Evolutionary conservation across 306 rosid species (phyloP).

Genomic region (Gynostemma pentaphyllum): DNA sequence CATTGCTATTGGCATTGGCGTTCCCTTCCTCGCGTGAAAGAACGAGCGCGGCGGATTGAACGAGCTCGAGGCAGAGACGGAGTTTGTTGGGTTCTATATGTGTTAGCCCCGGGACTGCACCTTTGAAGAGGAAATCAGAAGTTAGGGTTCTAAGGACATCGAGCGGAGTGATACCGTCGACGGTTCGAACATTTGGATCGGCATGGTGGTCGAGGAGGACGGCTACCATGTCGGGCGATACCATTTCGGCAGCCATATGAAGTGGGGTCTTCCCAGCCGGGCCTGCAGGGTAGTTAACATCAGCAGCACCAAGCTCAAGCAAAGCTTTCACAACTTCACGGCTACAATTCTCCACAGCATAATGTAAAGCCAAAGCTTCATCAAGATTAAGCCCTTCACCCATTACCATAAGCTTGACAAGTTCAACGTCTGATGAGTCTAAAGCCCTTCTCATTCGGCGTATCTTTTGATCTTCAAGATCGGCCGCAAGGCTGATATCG

Average conservation of each 20-base stretch:
- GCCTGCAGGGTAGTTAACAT: conserved; percentile 72
- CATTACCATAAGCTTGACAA: conserved; percentile 96
- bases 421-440: conserved; percentile 89
- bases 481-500: conserved; percentile 46
- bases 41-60: conserved; percentile 88
- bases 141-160: conserved; percentile 97
- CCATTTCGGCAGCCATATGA: conserved; percentile 85
- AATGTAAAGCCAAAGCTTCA: conserved; percentile 83
- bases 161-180: conserved; percentile 71
- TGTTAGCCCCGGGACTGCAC: conserved; percentile 88
- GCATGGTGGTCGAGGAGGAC: conserved; percentile 98
- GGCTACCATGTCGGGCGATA: conserved; percentile 96
- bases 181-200: conserved; percentile 80
- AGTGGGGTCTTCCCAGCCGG: conserved; percentile 77
- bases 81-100: conserved; percentile 93
- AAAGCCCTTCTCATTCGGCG: conserved; percentile 81
- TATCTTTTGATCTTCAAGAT: conserved; percentile 87
- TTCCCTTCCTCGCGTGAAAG: conserved; percentile 84
- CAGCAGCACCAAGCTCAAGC: conserved; percentile 88
- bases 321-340: conserved; percentile 90
- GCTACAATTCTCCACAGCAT: conserved; percentile 87
- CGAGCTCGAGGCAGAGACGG: conserved; percentile 85
- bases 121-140: conserved; percentile 92
- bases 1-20: background rate
- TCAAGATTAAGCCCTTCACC: conserved; percentile 98